A percentile compares a stretch with the other conserved stretches of the same genome.
phyloP scores from a whole-genome alignment of 768 basidiomycete genomes.

The Piloderma croceum region DNA sequence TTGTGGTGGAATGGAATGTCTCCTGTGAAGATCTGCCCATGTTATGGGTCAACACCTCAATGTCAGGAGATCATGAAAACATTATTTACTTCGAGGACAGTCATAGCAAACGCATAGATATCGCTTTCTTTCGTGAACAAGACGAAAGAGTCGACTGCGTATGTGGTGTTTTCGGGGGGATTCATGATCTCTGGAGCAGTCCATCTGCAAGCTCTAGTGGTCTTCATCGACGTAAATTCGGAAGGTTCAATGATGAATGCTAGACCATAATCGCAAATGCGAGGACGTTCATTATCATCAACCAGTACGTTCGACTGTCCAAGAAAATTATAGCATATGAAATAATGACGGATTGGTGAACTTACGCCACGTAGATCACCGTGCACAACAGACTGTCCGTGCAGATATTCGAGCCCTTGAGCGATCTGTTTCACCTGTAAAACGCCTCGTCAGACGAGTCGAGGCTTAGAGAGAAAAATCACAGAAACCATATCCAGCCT shows the following conservation, averaged over 20 bases:
- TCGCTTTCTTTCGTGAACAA: conserved; percentile 16
- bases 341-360: not conserved
- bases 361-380: conserved; percentile 24
- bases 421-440: too few relatives aligned
- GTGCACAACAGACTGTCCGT: conserved; percentile 19
- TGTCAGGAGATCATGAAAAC: too few relatives aligned
- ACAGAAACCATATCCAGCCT: too few relatives aligned
- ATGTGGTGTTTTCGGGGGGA: conserved; percentile 8
- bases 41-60: too few relatives aligned
- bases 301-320: conserved; percentile 30
- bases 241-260: conserved; percentile 16
- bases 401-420: conserved; percentile 20
- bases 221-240: conserved; percentile 20
- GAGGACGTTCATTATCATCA: conserved; percentile 14
- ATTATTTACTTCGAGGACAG: conserved; percentile 23
- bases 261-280: conserved; percentile 25
- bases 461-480: too few relatives aligned
- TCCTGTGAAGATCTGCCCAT: conserved; percentile 17
- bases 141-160: conserved; percentile 1
- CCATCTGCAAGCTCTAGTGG: conserved; percentile 25
- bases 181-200: conserved; percentile 28
- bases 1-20: conserved; percentile 18
- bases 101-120: conserved; percentile 25
- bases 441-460: too few relatives aligned
- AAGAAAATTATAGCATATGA: too few relatives aligned